phyloP scores from a whole-genome alignment of 441 rosid genomes.

The Raphanus hybrid region DNA sequence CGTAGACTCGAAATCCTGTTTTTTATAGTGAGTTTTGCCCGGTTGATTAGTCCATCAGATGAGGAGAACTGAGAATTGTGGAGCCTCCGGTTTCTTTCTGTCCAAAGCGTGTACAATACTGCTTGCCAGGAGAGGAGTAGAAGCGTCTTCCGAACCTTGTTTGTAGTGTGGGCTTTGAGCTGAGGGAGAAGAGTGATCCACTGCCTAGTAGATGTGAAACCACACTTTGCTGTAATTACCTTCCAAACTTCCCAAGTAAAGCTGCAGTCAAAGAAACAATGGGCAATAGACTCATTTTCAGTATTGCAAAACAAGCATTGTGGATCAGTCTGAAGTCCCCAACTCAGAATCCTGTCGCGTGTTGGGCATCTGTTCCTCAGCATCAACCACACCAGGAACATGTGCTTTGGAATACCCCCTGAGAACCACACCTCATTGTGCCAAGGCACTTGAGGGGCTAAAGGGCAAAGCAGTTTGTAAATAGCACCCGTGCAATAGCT shows the following conservation, averaged over 20 bases:
- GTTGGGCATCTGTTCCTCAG: neutral
- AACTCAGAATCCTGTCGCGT: neutral
- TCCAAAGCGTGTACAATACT: neutral
- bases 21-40: no score
- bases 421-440: neutral
- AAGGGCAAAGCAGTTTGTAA: no score
- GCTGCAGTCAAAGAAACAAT: no score
- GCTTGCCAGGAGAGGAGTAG: neutral
- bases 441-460: neutral
- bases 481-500: neutral
- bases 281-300: no score
- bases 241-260: no score
- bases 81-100: neutral
- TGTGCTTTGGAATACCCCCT: neutral
- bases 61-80: neutral
- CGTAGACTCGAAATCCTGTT: neutral
- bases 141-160: neutral
- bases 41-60: neutral
- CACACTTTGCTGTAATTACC: no score
- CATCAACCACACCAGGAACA: neutral
- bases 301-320: no score
- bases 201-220: no score
- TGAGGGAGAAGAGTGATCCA: neutral
- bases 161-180: no score
- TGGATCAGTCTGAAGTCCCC: no score